A percentile compares a stretch with the other conserved stretches of the same genome.
Conservation (phyloP, 169 alveolate genomes). For the Eimeria necatrix region DNA sequence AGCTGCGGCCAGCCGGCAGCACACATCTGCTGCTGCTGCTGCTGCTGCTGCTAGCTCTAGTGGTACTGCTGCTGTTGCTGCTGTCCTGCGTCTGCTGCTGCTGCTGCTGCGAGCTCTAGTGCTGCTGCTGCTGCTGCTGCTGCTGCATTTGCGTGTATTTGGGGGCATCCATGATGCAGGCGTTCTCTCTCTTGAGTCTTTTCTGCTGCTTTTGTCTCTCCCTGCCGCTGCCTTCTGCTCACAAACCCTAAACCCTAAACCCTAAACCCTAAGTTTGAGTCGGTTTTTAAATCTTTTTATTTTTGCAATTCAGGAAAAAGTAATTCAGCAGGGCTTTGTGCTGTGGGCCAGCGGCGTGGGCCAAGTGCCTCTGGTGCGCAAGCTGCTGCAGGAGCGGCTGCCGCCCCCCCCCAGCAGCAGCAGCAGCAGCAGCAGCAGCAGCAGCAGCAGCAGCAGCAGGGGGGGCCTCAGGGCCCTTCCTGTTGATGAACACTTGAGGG, state of each 20-base stretch:
- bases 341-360: constrained; percentile 88
- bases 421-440: background rate
- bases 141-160: too few relatives aligned
- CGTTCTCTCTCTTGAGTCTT: background rate
- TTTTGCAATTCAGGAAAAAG: constrained; percentile 45
- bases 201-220: background rate
- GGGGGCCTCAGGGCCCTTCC: constrained; percentile 35
- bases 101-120: background rate
- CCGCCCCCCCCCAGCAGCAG: too few relatives aligned
- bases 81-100: too few relatives aligned
- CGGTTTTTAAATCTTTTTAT: background rate
- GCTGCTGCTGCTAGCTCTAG: too few relatives aligned
- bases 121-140: background rate
- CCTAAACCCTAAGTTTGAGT: background rate
- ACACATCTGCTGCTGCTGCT: too few relatives aligned
- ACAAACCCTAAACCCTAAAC: background rate
- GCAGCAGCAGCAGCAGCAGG: background rate
- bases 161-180: background rate
- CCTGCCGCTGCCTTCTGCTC: background rate
- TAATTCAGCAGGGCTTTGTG: constrained; percentile 83
- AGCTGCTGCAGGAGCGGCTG: constrained; percentile 52
- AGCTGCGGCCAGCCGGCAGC: too few relatives aligned
- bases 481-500: constrained; percentile 63
- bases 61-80: too few relatives aligned
- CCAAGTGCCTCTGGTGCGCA: constrained; percentile 80